Base-by-base conservation (phyloP, 140 eudicot species). In the Stevia rebaudiana region DNA sequence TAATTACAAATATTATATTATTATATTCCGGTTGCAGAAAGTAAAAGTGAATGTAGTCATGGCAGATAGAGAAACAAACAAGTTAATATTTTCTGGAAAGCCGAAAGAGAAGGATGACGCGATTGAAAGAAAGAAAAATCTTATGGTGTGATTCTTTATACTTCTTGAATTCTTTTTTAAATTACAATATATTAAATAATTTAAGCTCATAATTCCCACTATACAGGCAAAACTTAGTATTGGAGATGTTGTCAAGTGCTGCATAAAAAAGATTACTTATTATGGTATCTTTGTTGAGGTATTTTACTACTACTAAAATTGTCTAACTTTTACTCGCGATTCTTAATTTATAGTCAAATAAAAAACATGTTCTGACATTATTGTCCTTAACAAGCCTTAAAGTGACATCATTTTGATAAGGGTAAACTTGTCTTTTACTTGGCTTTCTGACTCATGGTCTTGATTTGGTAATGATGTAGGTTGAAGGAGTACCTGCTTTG, bases 221-320 rank as follows among this genome's bases (percentile, higher is more conserved):
- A 59, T 75, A 31, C 88, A 92, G 98, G 87, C 87, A 48, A 84
- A 77, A 51, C 95, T 92, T 57, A 79, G 76, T 44, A 80, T 85
- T 61, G 98, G 96, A 23, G 96, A 85, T 69, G 80, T 92, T n/a
- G 88, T 92, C 40, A 85, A 81, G 67, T 88, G 98, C 69, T 66
- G 79, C 78, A 85, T 92, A 35, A 85, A 69, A 68, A 88, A 85
- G 79, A 83, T 92, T 23, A 85, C 94, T 51, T 92, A 85, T 67
- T 83, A 85, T 61, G 98, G 98, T 30, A 72, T 92, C 56, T 92
- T 92, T 63, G 98, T 88, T 41, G 96, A 92, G 98, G 98, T 92
- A 79, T 60, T 50, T 13, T n/a, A 35, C 16, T 39, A 55, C 58
- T 30, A 28, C 43, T 9, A 16, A 28, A 4, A 2, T 11, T 17